Evolutionary conservation across 345 rosid species (phyloP), one percentile per base, ranked within the genome.

Genomic region (Aquilaria malaccensis): DNA sequence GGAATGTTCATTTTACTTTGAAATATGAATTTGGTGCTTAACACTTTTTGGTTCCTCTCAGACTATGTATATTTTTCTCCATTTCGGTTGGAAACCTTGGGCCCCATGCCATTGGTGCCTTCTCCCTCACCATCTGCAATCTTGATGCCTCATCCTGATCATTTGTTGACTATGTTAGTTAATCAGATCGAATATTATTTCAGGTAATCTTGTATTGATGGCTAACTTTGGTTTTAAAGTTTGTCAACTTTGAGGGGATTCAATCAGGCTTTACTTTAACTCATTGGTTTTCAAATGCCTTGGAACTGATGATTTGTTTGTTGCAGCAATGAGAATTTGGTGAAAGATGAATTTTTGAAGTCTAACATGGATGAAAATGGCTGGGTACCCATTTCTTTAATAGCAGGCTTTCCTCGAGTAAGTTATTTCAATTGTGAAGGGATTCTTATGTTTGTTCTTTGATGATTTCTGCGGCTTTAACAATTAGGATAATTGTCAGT

Each of bases 111-210:
- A 0, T 64, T 67, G 62, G 66, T 70, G 52, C 43, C 78, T 51
- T 74, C 63, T 49, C 63, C 71, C 46, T 76, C 79, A 4, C 68
- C 75, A 49, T 60, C 74, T 67, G 52, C 73, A 37, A 32, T 79
- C 50, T 22, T 79, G 52, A 13, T 80, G 57, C 79, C 83, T 59
- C 55, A 51, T 50, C 61, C 76, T 32, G 82, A 79, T 29, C 58
- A 68, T 52, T 45, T 82, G 58, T 45, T 69, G 53, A 64, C 57
- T n/a, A 47, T 61, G 72, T 33, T 85, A 75, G 60, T 79, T 50
- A 47, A 53, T 50, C 91, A 85, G 71, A 85, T 85, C 52, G 83
- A 85, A 49, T 85, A 80, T 68, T 85, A 85, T 72, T 85, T 85
- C 83, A 85, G 91, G 91, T 82, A 66, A 33, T 45, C 52, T 55